Base-by-base conservation (phyloP, 2,329 filamentous ascomycete species). In the Fusarium succisae region DNA sequence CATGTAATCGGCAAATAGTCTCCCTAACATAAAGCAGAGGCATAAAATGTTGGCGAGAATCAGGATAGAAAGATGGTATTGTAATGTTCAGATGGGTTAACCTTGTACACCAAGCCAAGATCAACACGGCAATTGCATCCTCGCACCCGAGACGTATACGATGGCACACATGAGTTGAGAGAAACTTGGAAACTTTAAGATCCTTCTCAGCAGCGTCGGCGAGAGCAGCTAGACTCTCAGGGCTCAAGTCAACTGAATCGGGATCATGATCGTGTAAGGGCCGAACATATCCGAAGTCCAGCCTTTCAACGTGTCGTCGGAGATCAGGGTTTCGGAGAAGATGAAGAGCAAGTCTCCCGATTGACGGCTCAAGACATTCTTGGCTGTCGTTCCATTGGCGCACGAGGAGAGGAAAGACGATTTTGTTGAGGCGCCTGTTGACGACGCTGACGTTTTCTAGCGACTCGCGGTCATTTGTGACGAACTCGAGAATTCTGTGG, bases 1-100 rank as follows among this genome's bases (percentile, higher is more conserved):
- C 28, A 18, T 7, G 8, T 0, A 28, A 24, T 38, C 18, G 22
- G 2, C 3, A 7, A 8, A 45, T 8, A 14, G 44, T 38, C 4
- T 62, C 24, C 13, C 5, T 65, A 0, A 20, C 5, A 4, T 38
- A 57, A 8, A 22, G 61, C 4, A 56, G 14, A 37, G 35, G 20
- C 22, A 50, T 44, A 9, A 28, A 44, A 1, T 51, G 14, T 17
- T 44, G 3, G 8, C 26, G 14, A 12, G 4, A 3, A 1, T 3
- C 10, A 11, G 24, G 28, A 9, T 6, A 2, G 0, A 22, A 13
- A 0, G 3, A 0, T 5, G 60, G 48, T 14, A 65, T 0, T 0
- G 48, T 22, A 0, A 66, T 26, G 4, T 6, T 30, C 4, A 65
- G 4, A 18, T 57, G 20, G 1, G 24, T 65, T 1, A 66, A 22